Evolutionary conservation across 345 rosid genomes (phyloP), one percentile per base, ranked within the genome.

Genomic region (Citrus reticulata): DNA sequence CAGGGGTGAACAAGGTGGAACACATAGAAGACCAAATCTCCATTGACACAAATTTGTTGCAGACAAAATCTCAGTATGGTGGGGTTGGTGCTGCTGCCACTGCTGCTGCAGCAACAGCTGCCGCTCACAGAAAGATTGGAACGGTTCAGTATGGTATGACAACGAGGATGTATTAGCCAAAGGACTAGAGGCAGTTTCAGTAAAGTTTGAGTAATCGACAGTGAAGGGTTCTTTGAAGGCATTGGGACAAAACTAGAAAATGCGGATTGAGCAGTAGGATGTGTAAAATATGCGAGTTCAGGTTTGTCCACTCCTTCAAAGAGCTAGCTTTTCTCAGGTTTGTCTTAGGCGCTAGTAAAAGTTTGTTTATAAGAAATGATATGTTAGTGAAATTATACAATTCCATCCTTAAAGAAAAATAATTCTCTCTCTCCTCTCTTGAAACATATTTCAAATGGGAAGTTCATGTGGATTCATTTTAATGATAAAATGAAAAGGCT

Each of bases 41-140:
- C 27, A 86, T 92, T 0, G 93, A 93, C 6, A 77, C 98, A 16
- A 88, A 87, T 81, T 85, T 87, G 81, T 78, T 91, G 82, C 98
- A 91, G 79, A 80, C 89, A 30, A 92, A 89, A 80, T 75, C 80
- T 49, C 91, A 86, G 51, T 91, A 85, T 29, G 85, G 89, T 3
- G 97, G 97, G 35, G 87, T 92, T 68, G 85, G 91, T 68, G 83
- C 78, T n/a, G 81, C 86, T 1, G 81, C 87, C 25, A 81, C 90
- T 0, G 80, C 90, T 4, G 81, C 87, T 2, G 87, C 51, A 46
- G 51, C 92, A 0, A 81, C 82, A 22, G 78, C 81, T 0, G 87
- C 91, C 37, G 68, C 86, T 74, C 94, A 89, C 81, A 80, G 95
- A 78, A 95, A 92, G 88, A 89, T 92, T 17, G 98, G 97, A 51